Conservation (phyloP, 305 asterid genomes). For the Fraxinus paxiana region DNA sequence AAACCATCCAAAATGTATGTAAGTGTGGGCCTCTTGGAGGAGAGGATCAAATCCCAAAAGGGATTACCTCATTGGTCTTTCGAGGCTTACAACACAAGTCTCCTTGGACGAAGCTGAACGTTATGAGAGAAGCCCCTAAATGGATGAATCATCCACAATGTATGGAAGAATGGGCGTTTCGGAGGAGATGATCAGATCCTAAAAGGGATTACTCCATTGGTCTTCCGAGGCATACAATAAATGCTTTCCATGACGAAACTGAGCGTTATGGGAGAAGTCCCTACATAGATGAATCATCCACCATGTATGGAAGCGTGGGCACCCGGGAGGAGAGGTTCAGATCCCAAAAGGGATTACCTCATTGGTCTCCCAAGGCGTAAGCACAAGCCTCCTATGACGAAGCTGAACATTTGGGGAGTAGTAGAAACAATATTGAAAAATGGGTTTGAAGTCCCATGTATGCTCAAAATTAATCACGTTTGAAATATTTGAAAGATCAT, state of each 20-base stretch:
- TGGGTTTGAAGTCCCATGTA: too few relatives aligned
- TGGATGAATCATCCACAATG: too few relatives aligned
- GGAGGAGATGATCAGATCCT: too few relatives aligned
- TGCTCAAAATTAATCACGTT: background rate
- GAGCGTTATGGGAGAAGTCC: background rate
- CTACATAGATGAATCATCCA: background rate
- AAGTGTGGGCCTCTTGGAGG: too few relatives aligned
- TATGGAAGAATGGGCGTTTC: too few relatives aligned
- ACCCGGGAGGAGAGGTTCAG: background rate
- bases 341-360: background rate
- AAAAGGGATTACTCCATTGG: too few relatives aligned
- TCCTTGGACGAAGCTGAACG: too few relatives aligned
- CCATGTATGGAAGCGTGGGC: background rate
- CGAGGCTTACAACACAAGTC: too few relatives aligned
- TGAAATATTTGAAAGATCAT: background rate
- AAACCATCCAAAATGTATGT: background rate
- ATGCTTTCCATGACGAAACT: background rate
- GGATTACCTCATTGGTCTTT: background rate
- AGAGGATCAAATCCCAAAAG: background rate
- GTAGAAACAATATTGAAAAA: too few relatives aligned
- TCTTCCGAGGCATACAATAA: background rate
- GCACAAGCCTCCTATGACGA: background rate
- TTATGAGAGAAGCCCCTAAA: too few relatives aligned
- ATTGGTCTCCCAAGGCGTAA: background rate
- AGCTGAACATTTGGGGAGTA: too few relatives aligned